Evolutionary conservation across 768 basidiomycete genomes (phyloP).

Genomic region (Tulasnella sp.): DNA sequence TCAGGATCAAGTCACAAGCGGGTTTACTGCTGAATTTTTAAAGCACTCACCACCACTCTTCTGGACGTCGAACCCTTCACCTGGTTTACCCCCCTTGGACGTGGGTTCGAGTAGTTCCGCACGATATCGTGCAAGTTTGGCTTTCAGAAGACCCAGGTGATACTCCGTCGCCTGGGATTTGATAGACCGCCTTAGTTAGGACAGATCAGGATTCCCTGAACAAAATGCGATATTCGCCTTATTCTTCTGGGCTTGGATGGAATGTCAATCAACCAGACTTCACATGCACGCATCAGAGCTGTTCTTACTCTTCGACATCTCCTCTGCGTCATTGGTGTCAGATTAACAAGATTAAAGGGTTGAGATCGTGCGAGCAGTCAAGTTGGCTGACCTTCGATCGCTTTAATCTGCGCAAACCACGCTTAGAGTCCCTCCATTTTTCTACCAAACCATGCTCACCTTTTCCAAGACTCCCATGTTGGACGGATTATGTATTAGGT

Average conservation of each 20-base stretch:
- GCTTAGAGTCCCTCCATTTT: background rate
- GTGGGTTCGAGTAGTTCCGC: constrained; percentile 91
- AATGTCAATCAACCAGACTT: background rate
- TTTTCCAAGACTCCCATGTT: constrained; percentile 95
- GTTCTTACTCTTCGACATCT: constrained; percentile 89
- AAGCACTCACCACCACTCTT: constrained; percentile 55
- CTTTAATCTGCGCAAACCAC: constrained; percentile 64
- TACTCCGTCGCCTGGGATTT: constrained; percentile 78
- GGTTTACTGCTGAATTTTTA: background rate
- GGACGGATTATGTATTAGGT: background rate
- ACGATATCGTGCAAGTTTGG: constrained; percentile 90
- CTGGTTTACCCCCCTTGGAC: constrained; percentile 65
- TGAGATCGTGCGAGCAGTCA: background rate
- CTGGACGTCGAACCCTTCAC: constrained; percentile 85
- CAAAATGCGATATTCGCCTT: constrained; percentile 51
- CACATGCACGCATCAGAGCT: constrained; percentile 28
- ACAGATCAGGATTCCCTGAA: background rate
- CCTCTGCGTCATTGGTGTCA: constrained; percentile 50
- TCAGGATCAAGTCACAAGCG: background rate
- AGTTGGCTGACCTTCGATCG: constrained; percentile 65
- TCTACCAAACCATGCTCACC: constrained; percentile 37
- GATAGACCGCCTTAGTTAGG: constrained; percentile 5
- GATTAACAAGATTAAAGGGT: constrained; percentile 14
- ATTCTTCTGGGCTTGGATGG: constrained; percentile 79
- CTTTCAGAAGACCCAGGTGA: constrained; percentile 88